A percentile compares a stretch with the other conserved stretches of the same genome.
Conservation (phyloP, 352 stramenopile species). For the Pythium phragmiticola region DNA sequence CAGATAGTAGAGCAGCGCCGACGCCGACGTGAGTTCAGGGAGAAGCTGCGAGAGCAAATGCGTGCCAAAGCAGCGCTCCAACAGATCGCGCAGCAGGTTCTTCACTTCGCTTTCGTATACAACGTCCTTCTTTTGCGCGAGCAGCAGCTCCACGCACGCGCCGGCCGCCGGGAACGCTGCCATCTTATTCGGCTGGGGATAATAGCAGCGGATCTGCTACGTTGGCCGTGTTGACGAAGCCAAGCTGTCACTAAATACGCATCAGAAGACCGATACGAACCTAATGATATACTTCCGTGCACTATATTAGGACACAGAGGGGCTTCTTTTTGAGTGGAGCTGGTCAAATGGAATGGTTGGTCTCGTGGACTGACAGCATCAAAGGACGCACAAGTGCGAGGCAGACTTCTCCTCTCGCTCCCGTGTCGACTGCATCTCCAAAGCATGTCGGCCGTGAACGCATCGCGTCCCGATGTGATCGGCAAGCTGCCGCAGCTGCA, state of each 20-base stretch:
- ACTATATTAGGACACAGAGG: not conserved
- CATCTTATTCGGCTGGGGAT: slow-evolving; percentile 11
- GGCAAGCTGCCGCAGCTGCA: slow-evolving; percentile 95
- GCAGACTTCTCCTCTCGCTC: not conserved
- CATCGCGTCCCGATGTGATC: slow-evolving; percentile 83
- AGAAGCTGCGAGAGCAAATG: slow-evolving; percentile 80
- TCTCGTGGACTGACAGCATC: slow-evolving; percentile 15
- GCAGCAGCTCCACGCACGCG: slow-evolving; percentile 70
- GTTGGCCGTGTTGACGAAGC: slow-evolving; percentile 22
- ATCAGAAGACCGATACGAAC: slow-evolving; percentile 7
- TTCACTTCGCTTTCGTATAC: slow-evolving; percentile 75
- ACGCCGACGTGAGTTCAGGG: slow-evolving; percentile 63
- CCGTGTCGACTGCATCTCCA: not conserved
- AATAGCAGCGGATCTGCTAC: too few species aligned
- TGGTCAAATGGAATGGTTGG: slow-evolving; percentile 29
- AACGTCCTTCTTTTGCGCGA: slow-evolving; percentile 69
- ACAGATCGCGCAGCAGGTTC: slow-evolving; percentile 69
- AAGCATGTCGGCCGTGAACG: slow-evolving; percentile 63
- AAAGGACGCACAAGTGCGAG: slow-evolving; percentile 19
- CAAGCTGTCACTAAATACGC: slow-evolving; percentile 17
- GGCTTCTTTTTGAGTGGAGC: slow-evolving; percentile 22
- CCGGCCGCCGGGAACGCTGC: slow-evolving; percentile 53
- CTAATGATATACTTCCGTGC: slow-evolving; percentile 1
- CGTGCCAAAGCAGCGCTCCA: slow-evolving; percentile 64
- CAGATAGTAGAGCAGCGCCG: slow-evolving; percentile 67